phyloP scores from a whole-genome alignment of 2,329 filamentous ascomycete species.

The Botryotinia globosa region DNA sequence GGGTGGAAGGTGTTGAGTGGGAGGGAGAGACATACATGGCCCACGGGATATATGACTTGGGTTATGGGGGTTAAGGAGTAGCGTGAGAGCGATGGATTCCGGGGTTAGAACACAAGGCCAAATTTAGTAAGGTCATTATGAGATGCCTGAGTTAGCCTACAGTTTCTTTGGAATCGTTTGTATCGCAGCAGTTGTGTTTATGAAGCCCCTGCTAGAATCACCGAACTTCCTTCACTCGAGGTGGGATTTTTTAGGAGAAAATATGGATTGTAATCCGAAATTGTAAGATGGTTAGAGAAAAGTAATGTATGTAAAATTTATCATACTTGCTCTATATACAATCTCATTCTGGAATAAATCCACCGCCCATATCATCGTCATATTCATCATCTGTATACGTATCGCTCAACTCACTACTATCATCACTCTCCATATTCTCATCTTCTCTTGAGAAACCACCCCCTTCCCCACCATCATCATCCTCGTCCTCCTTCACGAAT shows the following conservation, averaged over 20 bases:
- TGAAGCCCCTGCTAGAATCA: background rate
- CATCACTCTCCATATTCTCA: constrained; percentile 44
- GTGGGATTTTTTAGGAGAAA: background rate
- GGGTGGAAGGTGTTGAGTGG: constrained; percentile 45
- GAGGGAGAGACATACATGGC: constrained; percentile 46
- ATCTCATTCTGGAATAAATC: constrained; percentile 42
- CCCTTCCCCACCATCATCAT: background rate
- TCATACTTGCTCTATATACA: background rate
- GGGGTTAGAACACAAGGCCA: background rate
- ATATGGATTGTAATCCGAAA: background rate
- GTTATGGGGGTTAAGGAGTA: constrained; percentile 43
- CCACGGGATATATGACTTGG: constrained; percentile 47
- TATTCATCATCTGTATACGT: constrained; percentile 31
- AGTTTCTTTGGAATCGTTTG: background rate
- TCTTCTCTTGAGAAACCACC: constrained; percentile 27
- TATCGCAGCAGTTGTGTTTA: background rate
- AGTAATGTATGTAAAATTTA: background rate
- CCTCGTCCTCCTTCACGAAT: constrained; percentile 25
- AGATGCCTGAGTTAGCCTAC: background rate
- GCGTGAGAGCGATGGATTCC: too few species aligned
- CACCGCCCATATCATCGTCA: constrained; percentile 45
- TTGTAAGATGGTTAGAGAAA: background rate
- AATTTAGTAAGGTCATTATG: background rate
- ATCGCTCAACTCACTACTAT: constrained; percentile 27
- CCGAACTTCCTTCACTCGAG: background rate